These are phyloP conservation scores for Phalaenopsis hybrid DNA, from an alignment of 116 monocot genomes.

Conservation along the genomic window DNA sequence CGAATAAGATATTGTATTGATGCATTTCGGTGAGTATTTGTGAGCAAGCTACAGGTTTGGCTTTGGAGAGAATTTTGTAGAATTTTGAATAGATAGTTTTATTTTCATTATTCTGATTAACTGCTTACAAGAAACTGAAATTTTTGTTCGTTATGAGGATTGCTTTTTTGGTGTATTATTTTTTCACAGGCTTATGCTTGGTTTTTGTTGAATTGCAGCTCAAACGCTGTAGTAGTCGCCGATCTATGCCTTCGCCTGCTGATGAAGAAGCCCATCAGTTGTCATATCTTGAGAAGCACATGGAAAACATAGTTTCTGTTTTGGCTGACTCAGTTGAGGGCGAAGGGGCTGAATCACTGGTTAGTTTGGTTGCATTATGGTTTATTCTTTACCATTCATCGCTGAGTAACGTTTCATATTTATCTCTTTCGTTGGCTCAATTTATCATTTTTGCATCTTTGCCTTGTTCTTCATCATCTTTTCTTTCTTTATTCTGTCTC, in stretches of 20 bases:
- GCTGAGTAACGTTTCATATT: background rate
- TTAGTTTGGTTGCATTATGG: slow-evolving; percentile 12
- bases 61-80: background rate
- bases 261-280: slow-evolving; percentile 43
- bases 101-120: background rate
- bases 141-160: background rate
- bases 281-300: slow-evolving; percentile 43
- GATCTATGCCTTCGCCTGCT: slow-evolving; percentile 38
- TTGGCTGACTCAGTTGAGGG: slow-evolving; percentile 28
- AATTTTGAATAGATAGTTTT: background rate
- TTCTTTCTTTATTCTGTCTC: background rate
- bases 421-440: background rate
- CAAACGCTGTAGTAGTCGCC: slow-evolving; percentile 37
- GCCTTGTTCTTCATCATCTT: background rate
- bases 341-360: slow-evolving; percentile 37
- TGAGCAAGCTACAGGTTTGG: background rate
- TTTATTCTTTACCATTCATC: background rate
- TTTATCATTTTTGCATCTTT: background rate
- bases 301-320: slow-evolving; percentile 32
- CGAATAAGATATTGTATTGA: background rate
- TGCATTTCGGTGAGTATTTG: background rate
- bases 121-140: background rate
- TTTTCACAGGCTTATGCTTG: background rate
- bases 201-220: slow-evolving; percentile 21
- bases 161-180: background rate